A percentile compares a stretch with the other conserved stretches of the same genome.
Conservation (phyloP, 106 monocot species). For the Dendrobium nobile region DNA sequence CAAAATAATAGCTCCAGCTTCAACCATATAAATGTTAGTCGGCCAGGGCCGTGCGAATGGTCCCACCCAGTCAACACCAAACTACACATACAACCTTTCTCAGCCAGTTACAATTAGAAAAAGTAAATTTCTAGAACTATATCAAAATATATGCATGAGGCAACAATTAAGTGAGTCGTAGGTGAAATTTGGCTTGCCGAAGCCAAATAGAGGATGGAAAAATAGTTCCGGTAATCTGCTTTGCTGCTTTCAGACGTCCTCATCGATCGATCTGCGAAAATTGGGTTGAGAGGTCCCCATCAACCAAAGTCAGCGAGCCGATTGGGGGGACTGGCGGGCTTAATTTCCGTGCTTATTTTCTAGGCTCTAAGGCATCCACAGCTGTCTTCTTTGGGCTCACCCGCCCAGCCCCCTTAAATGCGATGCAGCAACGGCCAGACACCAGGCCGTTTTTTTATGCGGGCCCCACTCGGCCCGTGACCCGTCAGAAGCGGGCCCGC, state of each 20-base stretch:
- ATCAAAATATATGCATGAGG: no score
- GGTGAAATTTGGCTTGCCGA: not conserved
- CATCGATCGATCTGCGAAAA: not conserved
- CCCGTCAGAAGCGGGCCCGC: not conserved
- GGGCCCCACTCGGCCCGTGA: slow-evolving; percentile 5
- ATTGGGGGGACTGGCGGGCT: not conserved
- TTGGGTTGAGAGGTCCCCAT: not conserved
- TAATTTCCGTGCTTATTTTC: not conserved
- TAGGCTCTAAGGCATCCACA: not conserved
- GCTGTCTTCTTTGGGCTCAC: slow-evolving; percentile 2
- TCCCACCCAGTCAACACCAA: no score
- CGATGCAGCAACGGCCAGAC: not conserved
- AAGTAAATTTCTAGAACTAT: no score
- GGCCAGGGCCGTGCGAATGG: no score
- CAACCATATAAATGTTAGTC: no score
- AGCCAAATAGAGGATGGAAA: not conserved
- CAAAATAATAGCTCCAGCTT: no score
- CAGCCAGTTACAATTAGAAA: no score
- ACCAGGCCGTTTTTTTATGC: not conserved
- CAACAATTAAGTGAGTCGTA: no score
- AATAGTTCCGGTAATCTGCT: not conserved
- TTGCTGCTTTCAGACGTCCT: not conserved
- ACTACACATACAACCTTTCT: no score
- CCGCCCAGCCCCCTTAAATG: not conserved
- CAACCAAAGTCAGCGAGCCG: not conserved